phyloP scores from a whole-genome alignment of 176 grass and related monocot species.

The Paspalum vaginatum region DNA sequence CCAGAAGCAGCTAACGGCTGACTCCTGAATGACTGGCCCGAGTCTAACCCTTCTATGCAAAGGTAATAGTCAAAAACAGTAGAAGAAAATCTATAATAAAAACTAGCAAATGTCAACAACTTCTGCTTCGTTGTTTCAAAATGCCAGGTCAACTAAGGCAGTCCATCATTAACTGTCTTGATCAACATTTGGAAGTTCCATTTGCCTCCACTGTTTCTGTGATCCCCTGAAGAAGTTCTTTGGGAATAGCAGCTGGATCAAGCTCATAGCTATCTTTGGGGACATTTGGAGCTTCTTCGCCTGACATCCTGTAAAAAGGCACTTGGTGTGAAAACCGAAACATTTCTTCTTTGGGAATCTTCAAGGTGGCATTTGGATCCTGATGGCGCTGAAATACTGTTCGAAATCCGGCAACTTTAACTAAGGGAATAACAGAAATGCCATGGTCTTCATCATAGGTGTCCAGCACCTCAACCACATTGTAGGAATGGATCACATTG shows the following conservation, averaged over 20 bases:
- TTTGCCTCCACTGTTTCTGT: conserved; percentile 31
- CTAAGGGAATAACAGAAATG: conserved; percentile 57
- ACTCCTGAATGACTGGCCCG: conserved; percentile 28
- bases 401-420: conserved; percentile 59
- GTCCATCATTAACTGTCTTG: conserved; percentile 14
- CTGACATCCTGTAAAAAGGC: conserved; percentile 63
- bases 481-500: conserved; percentile 54
- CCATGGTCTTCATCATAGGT: conserved; percentile 57
- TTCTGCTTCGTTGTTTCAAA: conserved; percentile 43
- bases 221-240: conserved; percentile 60
- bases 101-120: not conserved
- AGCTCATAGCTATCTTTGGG: conserved; percentile 70
- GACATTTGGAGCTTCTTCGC: conserved; percentile 60
- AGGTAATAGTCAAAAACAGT: conserved; percentile 8
- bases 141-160: conserved; percentile 33
- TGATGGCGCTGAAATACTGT: conserved; percentile 53
- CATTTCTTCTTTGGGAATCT: conserved; percentile 66
- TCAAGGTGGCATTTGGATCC: conserved; percentile 31
- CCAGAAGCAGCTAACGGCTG: conserved; percentile 31
- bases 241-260: conserved; percentile 65
- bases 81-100: not conserved
- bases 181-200: conserved; percentile 37
- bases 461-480: conserved; percentile 59
- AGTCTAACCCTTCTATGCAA: conserved; percentile 34
- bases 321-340: conserved; percentile 74